These are phyloP conservation scores for Waitea zeae DNA, from an alignment of 1,284 basidiomycete genomes.

Conservation along the genomic window DNA sequence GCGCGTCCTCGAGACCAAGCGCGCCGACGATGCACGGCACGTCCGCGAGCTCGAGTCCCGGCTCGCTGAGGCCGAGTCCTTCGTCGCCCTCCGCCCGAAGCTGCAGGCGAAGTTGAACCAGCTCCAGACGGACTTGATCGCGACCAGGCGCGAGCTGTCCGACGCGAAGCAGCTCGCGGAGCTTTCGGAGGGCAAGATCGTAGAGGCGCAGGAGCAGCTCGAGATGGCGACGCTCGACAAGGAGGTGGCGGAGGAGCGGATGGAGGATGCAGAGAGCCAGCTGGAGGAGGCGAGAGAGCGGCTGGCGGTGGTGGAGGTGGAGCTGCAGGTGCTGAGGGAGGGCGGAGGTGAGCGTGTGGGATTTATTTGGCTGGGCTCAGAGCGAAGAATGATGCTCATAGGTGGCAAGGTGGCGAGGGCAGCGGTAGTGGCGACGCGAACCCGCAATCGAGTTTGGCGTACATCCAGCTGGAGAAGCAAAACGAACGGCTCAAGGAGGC, in stretches of 20 bases:
- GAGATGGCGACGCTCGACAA: slow-evolving; percentile 95
- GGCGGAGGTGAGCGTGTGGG: too few relatives aligned
- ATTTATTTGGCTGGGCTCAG: too few relatives aligned
- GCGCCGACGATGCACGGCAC: slow-evolving; percentile 72
- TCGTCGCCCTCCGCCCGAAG: slow-evolving; percentile 76
- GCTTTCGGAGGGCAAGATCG: slow-evolving; percentile 38
- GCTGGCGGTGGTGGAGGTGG: slow-evolving; percentile 71
- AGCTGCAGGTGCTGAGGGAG: slow-evolving; percentile 62
- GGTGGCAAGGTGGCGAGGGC: slow-evolving; percentile 16
- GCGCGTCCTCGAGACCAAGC: slow-evolving; percentile 73
- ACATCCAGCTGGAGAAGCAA: slow-evolving; percentile 90
- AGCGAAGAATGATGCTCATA: too few relatives aligned
- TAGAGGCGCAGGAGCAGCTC: slow-evolving; percentile 74
- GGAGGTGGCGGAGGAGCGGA: slow-evolving; percentile 91
- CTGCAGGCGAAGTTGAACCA: slow-evolving; percentile 76
- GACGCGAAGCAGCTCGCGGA: slow-evolving; percentile 50
- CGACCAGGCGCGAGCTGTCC: slow-evolving; percentile 45
- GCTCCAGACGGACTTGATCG: slow-evolving; percentile 61
- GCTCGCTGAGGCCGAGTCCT: slow-evolving; percentile 69
- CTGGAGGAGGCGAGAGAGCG: slow-evolving; percentile 65
- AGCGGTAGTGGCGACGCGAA: slow-evolving; percentile 25
- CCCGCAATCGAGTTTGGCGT: slow-evolving; percentile 64
- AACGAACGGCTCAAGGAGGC: slow-evolving; percentile 94
- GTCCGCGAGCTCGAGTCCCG: slow-evolving; percentile 77
- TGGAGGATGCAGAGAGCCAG: slow-evolving; percentile 67